Conservation (phyloP, 345 rosid genomes). For the Carallia pectinifolia region DNA sequence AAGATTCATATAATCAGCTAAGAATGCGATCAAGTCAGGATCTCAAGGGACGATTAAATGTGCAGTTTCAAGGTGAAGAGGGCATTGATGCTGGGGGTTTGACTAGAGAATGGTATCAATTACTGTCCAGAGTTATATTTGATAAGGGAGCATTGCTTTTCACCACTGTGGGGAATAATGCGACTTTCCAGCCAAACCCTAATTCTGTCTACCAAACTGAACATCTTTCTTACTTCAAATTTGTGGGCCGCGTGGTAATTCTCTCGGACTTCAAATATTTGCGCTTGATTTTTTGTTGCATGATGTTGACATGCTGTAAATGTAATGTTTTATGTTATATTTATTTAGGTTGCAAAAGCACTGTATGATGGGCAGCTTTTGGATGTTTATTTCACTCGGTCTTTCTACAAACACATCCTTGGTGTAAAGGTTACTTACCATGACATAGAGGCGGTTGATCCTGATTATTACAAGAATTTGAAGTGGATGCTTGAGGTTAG, state of each 20-base stretch:
- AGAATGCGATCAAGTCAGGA: conserved; percentile 89
- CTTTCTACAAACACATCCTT: conserved; percentile 93
- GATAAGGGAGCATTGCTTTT: conserved; percentile 94
- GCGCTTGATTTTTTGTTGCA: conserved; percentile 6
- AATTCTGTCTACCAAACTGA: conserved; percentile 96
- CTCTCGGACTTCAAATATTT: conserved; percentile 16
- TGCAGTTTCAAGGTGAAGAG: conserved; percentile 98
- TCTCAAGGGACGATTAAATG: conserved; percentile 86
- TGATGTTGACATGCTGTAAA: background rate
- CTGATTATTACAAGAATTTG: conserved; percentile 92
- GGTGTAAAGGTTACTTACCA: conserved; percentile 97
- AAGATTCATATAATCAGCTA: conserved; percentile 96
- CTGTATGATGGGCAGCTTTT: conserved; percentile 93
- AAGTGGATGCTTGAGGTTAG: conserved; percentile 98
- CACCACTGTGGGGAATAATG: conserved; percentile 92
- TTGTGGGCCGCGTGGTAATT: conserved; percentile 92
- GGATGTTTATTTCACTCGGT: conserved; percentile 94
- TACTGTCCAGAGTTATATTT: conserved; percentile 88
- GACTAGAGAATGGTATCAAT: conserved; percentile 97
- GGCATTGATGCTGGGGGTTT: conserved; percentile 99
- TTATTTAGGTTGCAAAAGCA: conserved; percentile 85
- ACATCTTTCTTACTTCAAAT: conserved; percentile 94
- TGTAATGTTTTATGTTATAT: conserved; percentile 14
- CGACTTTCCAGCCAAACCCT: conserved; percentile 95
- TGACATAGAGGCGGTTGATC: conserved; percentile 99